Percentiles rank a stretch among this genome's conserved stretches.
These are phyloP conservation scores for Fusarium transvaalense DNA, from an alignment of 2,329 filamentous ascomycete genomes.

Conservation along the genomic window DNA sequence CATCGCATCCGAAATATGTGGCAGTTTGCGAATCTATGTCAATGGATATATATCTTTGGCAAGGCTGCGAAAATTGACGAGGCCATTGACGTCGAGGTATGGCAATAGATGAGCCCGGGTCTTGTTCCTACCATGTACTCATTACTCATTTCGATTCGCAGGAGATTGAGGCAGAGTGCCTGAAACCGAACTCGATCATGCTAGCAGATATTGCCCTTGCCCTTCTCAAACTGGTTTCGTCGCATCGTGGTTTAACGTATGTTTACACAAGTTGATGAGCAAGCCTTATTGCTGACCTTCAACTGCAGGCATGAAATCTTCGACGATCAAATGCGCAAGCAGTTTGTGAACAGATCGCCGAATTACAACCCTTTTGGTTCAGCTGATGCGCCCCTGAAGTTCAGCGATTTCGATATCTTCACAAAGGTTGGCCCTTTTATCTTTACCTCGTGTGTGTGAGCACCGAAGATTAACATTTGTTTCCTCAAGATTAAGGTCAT, in stretches of 20 bases:
- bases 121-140: constrained; percentile 8
- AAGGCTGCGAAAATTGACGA: constrained; percentile 90
- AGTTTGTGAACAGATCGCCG: constrained; percentile 86
- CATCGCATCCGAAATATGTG: constrained; percentile 86
- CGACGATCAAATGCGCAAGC: constrained; percentile 91
- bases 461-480: constrained; percentile 1
- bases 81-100: constrained; percentile 89
- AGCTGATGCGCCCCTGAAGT: constrained; percentile 78
- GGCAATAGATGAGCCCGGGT: constrained; percentile 4
- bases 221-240: constrained; percentile 92
- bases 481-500: constrained; percentile 74
- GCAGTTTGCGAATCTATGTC: constrained; percentile 94
- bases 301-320: constrained; percentile 80
- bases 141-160: constrained; percentile 53
- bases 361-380: constrained; percentile 86
- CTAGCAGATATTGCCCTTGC: constrained; percentile 86
- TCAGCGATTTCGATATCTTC: constrained; percentile 84
- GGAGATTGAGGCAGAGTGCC: constrained; percentile 90
- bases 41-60: constrained; percentile 94
- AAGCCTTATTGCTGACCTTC: constrained; percentile 19
- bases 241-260: constrained; percentile 91
- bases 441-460: no score
- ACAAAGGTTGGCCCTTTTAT: constrained; percentile 73
- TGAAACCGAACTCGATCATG: constrained; percentile 81
- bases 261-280: constrained; percentile 52